phyloP scores from a whole-genome alignment of 2,329 filamentous ascomycete species.

The Aspergillus brasiliensis region DNA sequence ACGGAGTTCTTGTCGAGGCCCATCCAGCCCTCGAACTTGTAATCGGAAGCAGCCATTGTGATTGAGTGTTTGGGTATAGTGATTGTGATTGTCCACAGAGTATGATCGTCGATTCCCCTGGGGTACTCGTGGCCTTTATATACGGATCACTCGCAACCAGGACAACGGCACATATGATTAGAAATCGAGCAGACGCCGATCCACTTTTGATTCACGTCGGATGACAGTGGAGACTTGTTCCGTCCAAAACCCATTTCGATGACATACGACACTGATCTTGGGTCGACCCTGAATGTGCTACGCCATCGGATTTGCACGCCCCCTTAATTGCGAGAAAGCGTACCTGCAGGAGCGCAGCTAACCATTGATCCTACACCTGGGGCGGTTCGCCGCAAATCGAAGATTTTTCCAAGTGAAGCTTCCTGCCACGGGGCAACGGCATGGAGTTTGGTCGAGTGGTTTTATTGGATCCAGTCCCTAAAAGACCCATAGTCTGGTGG shows the following conservation, averaged over 20 bases:
- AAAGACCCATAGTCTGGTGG: background rate
- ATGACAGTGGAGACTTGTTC: background rate
- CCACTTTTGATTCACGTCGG: background rate
- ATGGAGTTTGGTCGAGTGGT: background rate
- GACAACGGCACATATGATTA: conserved; percentile 3
- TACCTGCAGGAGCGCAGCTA: no score
- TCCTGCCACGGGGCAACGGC: background rate
- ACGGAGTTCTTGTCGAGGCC: conserved; percentile 52
- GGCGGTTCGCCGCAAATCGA: background rate
- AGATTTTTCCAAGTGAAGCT: background rate
- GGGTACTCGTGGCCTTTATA: conserved; percentile 14
- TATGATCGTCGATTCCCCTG: conserved; percentile 8
- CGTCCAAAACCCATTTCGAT: background rate
- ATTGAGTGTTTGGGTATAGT: background rate
- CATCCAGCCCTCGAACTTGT: conserved; percentile 60
- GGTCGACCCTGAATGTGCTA: background rate
- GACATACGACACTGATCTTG: background rate
- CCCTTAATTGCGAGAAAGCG: background rate
- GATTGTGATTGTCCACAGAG: background rate
- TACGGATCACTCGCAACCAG: background rate
- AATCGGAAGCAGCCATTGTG: conserved; percentile 38
- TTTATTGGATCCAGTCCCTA: background rate
- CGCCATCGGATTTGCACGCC: background rate
- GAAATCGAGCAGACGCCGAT: background rate
- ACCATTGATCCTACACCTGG: no score